Conservation (phyloP, 1,139 yeast species). For the Hansenula lynferdii region DNA sequence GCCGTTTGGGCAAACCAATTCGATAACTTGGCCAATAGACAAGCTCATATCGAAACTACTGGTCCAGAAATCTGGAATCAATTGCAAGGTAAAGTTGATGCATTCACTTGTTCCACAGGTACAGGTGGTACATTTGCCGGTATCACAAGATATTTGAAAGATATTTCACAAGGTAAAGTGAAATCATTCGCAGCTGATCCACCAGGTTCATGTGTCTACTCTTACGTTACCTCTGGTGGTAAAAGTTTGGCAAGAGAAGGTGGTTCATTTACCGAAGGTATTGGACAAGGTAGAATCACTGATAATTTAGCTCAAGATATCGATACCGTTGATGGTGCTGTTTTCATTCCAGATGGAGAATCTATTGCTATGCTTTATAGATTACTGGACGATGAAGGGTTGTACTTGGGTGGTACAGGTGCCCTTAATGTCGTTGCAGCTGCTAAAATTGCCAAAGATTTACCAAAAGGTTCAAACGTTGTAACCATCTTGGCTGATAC, state of each 20-base stretch:
- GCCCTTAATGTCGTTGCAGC: conserved; percentile 86
- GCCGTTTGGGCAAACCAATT: conserved; percentile 94
- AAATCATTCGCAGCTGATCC: conserved; percentile 82
- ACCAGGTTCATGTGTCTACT: conserved; percentile 83
- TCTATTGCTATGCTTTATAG: conserved; percentile 79
- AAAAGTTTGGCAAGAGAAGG: conserved; percentile 63
- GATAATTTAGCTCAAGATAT: conserved; percentile 73
- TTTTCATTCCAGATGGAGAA: conserved; percentile 61
- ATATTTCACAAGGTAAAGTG: conserved; percentile 51
- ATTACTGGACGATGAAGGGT: conserved; percentile 82
- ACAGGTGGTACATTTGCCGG: conserved; percentile 94
- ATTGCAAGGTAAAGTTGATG: conserved; percentile 73
- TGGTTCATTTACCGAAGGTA: conserved; percentile 88
- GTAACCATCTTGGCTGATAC: conserved; percentile 86
- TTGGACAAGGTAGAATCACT: conserved; percentile 93
- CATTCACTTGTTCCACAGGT: conserved; percentile 86
- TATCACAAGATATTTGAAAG: conserved; percentile 67
- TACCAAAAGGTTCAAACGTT: conserved; percentile 78
- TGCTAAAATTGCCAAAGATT: conserved; percentile 58
- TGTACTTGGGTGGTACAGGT: conserved; percentile 86
- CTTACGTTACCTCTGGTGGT: conserved; percentile 67
- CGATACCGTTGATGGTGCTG: conserved; percentile 60
- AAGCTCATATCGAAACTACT: conserved; percentile 85
- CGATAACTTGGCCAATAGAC: conserved; percentile 82
- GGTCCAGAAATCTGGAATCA: conserved; percentile 96